phyloP scores from a whole-genome alignment of 2,329 filamentous ascomycete species.

The Aspergillus thermomutatus region DNA sequence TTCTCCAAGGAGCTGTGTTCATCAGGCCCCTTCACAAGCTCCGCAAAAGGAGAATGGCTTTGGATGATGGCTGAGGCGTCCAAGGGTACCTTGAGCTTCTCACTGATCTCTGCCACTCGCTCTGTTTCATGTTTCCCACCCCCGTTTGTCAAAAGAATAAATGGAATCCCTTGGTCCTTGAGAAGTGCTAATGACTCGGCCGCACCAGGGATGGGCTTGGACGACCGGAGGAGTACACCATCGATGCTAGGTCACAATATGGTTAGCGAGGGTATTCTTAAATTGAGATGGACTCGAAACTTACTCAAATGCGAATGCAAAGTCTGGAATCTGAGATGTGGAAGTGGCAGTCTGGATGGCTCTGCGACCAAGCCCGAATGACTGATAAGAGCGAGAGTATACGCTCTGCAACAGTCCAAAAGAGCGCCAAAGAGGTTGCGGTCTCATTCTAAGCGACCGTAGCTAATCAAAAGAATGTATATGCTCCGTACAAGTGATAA shows the following conservation, averaged over 20 bases:
- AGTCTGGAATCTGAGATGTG: constrained; percentile 32
- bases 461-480: background rate
- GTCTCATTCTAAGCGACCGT: constrained; percentile 21
- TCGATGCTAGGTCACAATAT: constrained; percentile 63
- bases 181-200: constrained; percentile 69
- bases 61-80: constrained; percentile 73
- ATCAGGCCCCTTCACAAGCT: constrained; percentile 60
- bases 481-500: background rate
- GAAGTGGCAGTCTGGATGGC: constrained; percentile 29
- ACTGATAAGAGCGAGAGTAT: constrained; percentile 15
- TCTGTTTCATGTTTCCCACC: constrained; percentile 79
- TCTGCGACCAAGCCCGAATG: constrained; percentile 15
- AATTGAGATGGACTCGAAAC: constrained; percentile 12
- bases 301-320: constrained; percentile 48
- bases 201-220: constrained; percentile 75
- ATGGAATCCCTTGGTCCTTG: constrained; percentile 72
- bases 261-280: constrained; percentile 5
- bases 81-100: constrained; percentile 62
- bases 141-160: constrained; percentile 93
- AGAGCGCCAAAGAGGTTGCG: constrained; percentile 23
- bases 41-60: constrained; percentile 84
- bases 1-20: constrained; percentile 53
- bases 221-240: constrained; percentile 85
- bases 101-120: constrained; percentile 66
- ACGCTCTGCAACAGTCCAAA: constrained; percentile 25